Percentiles rank a stretch among this genome's conserved stretches.
Evolutionary conservation across 108 stramenopile species (phyloP).

Genomic region (Bacterosira constricta): DNA sequence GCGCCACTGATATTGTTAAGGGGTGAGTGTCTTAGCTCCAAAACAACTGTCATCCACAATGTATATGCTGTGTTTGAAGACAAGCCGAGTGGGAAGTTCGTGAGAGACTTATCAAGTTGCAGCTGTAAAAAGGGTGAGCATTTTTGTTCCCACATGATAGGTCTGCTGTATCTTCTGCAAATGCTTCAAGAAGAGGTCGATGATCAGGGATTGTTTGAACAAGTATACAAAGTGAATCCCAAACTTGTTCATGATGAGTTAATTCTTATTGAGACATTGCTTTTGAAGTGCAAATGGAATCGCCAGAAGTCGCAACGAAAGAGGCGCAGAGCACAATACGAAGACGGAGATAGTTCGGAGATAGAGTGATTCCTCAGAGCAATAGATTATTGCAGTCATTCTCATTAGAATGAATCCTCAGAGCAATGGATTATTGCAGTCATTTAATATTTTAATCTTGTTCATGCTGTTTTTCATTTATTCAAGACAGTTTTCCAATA

Average conservation of each 20-base stretch:
- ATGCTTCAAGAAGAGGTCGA: no score
- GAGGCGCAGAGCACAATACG: neutral
- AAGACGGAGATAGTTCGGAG: no score
- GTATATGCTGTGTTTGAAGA: slow-evolving; percentile 23
- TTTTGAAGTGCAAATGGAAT: neutral
- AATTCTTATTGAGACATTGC: neutral
- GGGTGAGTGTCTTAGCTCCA: slow-evolving; percentile 8
- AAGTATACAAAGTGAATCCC: neutral
- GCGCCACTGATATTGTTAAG: neutral
- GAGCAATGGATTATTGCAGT: neutral
- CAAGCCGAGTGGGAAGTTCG: slow-evolving; percentile 3
- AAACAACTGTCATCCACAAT: slow-evolving; percentile 4
- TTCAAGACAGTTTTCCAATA: no score
- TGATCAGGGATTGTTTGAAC: neutral
- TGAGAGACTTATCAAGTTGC: neutral
- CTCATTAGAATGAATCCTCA: neutral
- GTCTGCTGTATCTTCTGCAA: slow-evolving; percentile 2
- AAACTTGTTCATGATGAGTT: neutral
- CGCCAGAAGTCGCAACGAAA: neutral
- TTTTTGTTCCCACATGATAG: slow-evolving; percentile 12
- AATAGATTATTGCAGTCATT: no score
- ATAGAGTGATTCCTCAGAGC: no score
- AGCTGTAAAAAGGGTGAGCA: slow-evolving; percentile 15
- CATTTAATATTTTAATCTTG: no score
- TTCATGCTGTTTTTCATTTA: no score